A percentile compares a stretch with the other conserved stretches of the same genome.
Evolutionary conservation across 2,329 filamentous ascomycete genomes (phyloP).

Genomic region (Arthrobotrys sphaeroides): DNA sequence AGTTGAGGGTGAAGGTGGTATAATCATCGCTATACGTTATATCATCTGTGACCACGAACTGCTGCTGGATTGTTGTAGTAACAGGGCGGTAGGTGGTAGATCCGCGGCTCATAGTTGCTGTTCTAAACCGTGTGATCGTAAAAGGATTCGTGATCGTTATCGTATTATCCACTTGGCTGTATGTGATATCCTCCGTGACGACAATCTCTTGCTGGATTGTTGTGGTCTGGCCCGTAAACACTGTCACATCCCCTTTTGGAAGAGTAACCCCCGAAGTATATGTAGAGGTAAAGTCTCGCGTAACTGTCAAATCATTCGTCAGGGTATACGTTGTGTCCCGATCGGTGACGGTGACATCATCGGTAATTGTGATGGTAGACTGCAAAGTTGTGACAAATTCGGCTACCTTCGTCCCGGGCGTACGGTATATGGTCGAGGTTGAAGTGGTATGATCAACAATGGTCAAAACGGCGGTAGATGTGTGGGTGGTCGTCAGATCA

Average conservation of each 20-base stretch:
- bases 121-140: conserved; percentile 9
- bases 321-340: conserved; percentile 6
- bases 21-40: conserved; percentile 24
- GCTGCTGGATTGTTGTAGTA: conserved; percentile 8
- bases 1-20: conserved; percentile 21
- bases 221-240: conserved; percentile 6
- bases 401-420: background rate
- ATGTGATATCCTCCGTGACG: conserved; percentile 24
- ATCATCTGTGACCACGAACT: conserved; percentile 17
- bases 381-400: background rate
- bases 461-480: background rate
- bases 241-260: background rate
- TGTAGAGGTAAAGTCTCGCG: background rate
- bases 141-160: conserved; percentile 22
- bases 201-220: conserved; percentile 20
- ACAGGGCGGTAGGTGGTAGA: background rate
- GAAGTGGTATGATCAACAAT: conserved; percentile 15
- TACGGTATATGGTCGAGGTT: background rate
- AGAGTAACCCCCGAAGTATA: background rate
- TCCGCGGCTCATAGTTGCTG: conserved; percentile 1
- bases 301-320: conserved; percentile 20
- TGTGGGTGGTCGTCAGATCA: conserved; percentile 10
- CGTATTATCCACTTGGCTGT: conserved; percentile 7
- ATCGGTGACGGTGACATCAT: conserved; percentile 10
- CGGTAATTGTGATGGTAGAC: conserved; percentile 13